phyloP scores from a whole-genome alignment of 345 rosid genomes.

The Turritis glabra region DNA sequence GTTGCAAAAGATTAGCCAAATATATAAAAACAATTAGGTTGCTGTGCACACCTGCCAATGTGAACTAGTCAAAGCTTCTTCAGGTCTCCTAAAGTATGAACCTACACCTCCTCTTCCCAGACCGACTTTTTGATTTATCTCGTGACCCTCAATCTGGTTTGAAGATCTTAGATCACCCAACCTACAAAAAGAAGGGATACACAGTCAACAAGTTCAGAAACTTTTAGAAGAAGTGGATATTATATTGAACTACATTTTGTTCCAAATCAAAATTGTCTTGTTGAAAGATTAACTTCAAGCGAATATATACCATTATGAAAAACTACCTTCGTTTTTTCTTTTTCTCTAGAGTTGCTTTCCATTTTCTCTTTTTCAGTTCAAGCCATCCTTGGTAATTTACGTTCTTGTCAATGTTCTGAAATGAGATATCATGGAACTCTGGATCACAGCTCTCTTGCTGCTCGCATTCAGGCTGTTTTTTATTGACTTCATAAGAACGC shows the following conservation, averaged over 20 bases:
- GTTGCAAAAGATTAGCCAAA: conserved; percentile 30
- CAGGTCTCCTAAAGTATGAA: conserved; percentile 81
- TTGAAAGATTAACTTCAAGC: conserved; percentile 9
- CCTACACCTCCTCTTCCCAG: conserved; percentile 62
- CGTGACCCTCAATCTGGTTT: conserved; percentile 35
- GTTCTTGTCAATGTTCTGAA: conserved; percentile 63
- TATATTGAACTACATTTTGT: conserved; percentile 1
- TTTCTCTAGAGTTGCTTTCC: conserved; percentile 63
- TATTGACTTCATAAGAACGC: conserved; percentile 52
- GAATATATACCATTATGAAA: conserved; percentile 4
- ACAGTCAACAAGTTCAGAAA: conserved; percentile 15
- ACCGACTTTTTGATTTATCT: conserved; percentile 44
- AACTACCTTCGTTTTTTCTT: conserved; percentile 79
- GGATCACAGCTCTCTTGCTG: conserved; percentile 39
- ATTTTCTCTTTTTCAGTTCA: conserved; percentile 83
- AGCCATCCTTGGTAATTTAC: conserved; percentile 95
- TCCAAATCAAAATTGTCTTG: conserved; percentile 8
- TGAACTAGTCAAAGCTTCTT: conserved; percentile 69
- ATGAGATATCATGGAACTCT: conserved; percentile 35
- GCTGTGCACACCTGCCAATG: conserved; percentile 75
- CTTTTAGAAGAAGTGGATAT: conserved; percentile 19
- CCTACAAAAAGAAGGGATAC: conserved; percentile 48
- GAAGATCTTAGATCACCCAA: conserved; percentile 54
- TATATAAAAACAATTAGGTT: conserved; percentile 19
- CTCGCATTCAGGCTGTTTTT: conserved; percentile 39